phyloP scores from a whole-genome alignment of 2,329 filamentous ascomycete genomes.

The Phyllosticta citriasiana region DNA sequence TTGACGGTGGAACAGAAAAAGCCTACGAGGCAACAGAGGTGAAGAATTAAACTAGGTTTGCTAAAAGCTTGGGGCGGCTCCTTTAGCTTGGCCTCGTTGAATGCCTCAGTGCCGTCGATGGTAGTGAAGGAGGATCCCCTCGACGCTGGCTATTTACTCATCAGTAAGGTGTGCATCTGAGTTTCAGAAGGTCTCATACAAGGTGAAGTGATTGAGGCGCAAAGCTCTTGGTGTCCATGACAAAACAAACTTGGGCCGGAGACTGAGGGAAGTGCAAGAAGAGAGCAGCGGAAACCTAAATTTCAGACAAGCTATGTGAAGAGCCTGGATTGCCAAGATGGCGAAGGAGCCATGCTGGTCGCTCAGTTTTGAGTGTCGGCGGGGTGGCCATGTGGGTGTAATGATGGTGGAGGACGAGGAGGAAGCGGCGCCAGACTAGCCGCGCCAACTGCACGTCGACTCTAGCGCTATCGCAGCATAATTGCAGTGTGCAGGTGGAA shows the following conservation, averaged over 20 bases:
- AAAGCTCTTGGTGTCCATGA: not conserved
- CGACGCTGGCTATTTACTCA: not conserved
- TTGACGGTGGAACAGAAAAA: slow-evolving; percentile 25
- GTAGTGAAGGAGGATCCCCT: slow-evolving; percentile 27
- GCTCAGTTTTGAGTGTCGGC: not conserved
- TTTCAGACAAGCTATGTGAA: not conserved
- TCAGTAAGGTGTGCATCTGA: not conserved
- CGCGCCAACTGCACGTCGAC: not conserved
- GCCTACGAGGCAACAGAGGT: slow-evolving; percentile 13
- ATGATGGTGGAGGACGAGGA: not conserved
- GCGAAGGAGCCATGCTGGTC: not conserved
- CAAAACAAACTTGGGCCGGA: not conserved
- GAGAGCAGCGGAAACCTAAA: not conserved
- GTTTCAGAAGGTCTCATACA: not conserved
- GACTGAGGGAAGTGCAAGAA: not conserved
- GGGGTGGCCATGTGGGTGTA: not conserved
- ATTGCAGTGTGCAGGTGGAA: not conserved
- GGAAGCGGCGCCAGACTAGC: not conserved
- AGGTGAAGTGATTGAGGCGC: not conserved
- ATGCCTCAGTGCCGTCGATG: slow-evolving; percentile 44
- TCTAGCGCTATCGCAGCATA: not conserved
- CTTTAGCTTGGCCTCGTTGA: slow-evolving; percentile 45
- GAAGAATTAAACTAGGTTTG: slow-evolving; percentile 16
- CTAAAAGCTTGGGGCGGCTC: slow-evolving; percentile 33
- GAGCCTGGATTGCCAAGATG: not conserved